Base-by-base conservation (phyloP, 2,329 filamentous ascomycete species). In the Colletotrichum brevisporum region DNA sequence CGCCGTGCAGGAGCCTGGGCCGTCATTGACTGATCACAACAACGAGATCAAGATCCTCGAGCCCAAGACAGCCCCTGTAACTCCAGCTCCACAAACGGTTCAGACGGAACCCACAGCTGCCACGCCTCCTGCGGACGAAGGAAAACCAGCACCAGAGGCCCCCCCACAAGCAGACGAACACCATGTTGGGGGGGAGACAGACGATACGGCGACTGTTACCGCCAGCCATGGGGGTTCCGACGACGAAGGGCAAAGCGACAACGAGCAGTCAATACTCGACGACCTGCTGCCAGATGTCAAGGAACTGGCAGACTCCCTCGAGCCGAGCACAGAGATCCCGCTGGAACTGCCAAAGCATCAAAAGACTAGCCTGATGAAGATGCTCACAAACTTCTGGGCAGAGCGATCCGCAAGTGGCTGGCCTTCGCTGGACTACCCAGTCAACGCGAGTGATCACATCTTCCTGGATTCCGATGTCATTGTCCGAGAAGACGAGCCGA, bases 391-490 rank as follows among this genome's bases (percentile, higher is more conserved):
- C 75, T 99, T 99, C 80, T 99, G 96, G 96, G 97, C 96, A 2
- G 97, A 99, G 80, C 90, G 96, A 61, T 98, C 96, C 55, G 94
- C 97, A 26, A 98, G 94, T 78, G 95, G 95, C 45, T 99, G 96
- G 96, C 88, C 92, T 6, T 89, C 92, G 24, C 87, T 99, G 21
- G 96, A 99, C 63, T 99, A 99, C 75, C 97, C 97, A 3, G 88
- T 98, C 71, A 92, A 89, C 72, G 85, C 92, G 53, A 93, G 91
- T 16, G 96, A 99, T 78, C 96, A 99, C 78, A 95, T 99, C 55
- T 98, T 98, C 82, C 93, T 94, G 62, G 95, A 99, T 81, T 97
- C 94, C 9, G 94, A 99, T 78, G 95, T 99, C 71, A 97, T 99
- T 73, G 94, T 99, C 45, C 91, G 96, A 47, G 96, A 99, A 80